Evolutionary conservation across 179 eudicot genomes (phyloP).

Genomic region (Monotropa hypopitys): DNA sequence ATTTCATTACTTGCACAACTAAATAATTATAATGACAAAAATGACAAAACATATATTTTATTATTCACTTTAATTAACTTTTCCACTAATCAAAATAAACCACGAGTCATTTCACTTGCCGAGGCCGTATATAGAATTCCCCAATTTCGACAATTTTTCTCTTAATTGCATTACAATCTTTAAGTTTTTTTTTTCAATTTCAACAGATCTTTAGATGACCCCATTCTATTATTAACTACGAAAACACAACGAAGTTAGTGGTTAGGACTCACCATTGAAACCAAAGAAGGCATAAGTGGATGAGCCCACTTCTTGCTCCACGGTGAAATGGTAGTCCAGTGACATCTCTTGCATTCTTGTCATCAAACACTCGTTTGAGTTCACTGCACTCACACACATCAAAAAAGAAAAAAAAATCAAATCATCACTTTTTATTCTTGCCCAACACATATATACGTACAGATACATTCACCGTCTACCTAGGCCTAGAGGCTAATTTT

Average conservation of each 20-base stretch:
- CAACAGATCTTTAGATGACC: no score
- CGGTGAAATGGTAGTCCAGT: conserved; percentile 35
- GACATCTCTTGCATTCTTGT: conserved; percentile 52
- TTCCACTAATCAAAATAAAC: no score
- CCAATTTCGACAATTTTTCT: not conserved
- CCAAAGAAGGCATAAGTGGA: conserved; percentile 37
- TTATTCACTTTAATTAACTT: no score
- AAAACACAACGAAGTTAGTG: not conserved
- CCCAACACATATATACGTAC: not conserved
- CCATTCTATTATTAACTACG: not conserved
- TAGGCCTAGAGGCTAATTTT: not conserved
- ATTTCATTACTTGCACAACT: no score
- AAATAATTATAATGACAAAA: no score
- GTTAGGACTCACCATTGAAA: conserved; percentile 24
- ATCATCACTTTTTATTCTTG: not conserved
- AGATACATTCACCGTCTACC: not conserved
- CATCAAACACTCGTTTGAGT: conserved; percentile 36
- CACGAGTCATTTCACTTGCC: no score
- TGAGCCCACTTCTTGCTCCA: conserved; percentile 46
- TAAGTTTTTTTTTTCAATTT: not conserved
- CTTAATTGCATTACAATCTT: not conserved
- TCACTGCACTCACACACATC: conserved; percentile 25
- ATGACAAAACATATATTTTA: no score
- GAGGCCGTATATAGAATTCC: no score
- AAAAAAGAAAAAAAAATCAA: not conserved